Base-by-base conservation (phyloP, 179 eudicot species). In the Camellia oleifera region DNA sequence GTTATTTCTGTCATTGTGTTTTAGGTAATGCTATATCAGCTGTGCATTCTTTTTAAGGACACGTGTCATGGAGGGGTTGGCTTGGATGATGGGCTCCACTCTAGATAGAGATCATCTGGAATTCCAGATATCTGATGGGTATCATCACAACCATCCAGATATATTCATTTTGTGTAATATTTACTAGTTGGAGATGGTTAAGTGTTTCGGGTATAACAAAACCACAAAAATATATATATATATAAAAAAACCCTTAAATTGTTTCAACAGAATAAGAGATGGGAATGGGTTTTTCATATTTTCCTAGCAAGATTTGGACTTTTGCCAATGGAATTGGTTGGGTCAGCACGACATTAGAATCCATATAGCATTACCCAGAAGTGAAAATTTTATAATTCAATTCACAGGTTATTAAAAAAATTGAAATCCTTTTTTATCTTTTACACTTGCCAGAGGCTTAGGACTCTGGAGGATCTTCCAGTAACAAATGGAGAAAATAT, bases 141-240 rank as follows among this genome's bases (percentile, higher is more conserved):
- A 52, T 73, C 48, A 26, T 54, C 76, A 73, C 63, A n/a, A 20
- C 15, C 20, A 15, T 60, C 61, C 64, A 76, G 11, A 62, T 20
- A 58, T 63, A 77, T 18, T n/a, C 32, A 32, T 32, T 32, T 32
- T 32, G 32, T 32, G 32, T 32, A 32, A n/a, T 77, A 23, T 45
- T 17, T 77, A 46, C 45, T 74, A 17, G 63, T 18, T 53, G 80
- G 74, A 76, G 69, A 61, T 81, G 40, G 68, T 18, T 57, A 3
- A 58, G 56, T 79, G 74, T 57, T 69, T 79, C 61, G 26, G 81
- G 72, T 78, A 70, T 54, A 66, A 50, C 80, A 26, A 54, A 78
- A 67, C 80, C 79, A 62, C 79, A 23, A 32, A 69, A 13, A 7
- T n/a, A n/a, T n/a, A 69, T 3, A 11, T 23, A 23, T 23, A 23